Percentiles rank a stretch among this genome's conserved stretches.
Evolutionary conservation across 768 basidiomycete species (phyloP).

Genomic region (Lentinula lateritia): DNA sequence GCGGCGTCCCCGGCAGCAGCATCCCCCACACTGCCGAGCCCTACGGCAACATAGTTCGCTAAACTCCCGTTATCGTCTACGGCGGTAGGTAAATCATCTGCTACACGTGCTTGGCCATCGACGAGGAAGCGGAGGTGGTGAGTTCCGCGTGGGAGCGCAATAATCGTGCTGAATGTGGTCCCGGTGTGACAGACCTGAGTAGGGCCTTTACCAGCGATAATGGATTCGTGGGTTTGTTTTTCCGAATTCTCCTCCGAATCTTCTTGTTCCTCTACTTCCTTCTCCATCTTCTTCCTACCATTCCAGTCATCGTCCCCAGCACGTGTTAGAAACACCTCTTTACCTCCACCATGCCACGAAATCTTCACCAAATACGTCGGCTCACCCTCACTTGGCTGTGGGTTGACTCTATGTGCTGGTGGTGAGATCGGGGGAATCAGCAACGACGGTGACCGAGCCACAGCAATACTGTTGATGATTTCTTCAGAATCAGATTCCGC

Average conservation of each 20-base stretch:
- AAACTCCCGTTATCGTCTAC: slow-evolving; percentile 93
- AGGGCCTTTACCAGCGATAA: slow-evolving; percentile 2
- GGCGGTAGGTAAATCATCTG: slow-evolving; percentile 72
- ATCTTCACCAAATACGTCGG: slow-evolving; percentile 37
- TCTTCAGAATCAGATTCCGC: background rate
- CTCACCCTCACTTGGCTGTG: background rate
- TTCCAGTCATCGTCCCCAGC: slow-evolving; percentile 77
- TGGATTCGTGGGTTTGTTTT: too few species aligned
- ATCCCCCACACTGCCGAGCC: background rate
- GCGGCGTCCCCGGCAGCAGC: slow-evolving; percentile 24
- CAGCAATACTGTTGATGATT: too few species aligned
- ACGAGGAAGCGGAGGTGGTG: slow-evolving; percentile 95
- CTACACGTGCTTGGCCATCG: slow-evolving; percentile 80
- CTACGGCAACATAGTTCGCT: slow-evolving; percentile 87
- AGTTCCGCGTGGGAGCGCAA: slow-evolving; percentile 74
- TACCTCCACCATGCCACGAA: slow-evolving; percentile 61
- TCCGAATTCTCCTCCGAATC: background rate
- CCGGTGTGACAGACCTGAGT: slow-evolving; percentile 21
- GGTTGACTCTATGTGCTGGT: background rate
- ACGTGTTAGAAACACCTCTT: slow-evolving; percentile 59
- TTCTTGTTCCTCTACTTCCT: slow-evolving; percentile 41
- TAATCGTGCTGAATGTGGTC: slow-evolving; percentile 28
- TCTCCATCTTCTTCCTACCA: slow-evolving; percentile 58
- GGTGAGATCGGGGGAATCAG: background rate
- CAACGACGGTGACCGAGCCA: too few species aligned